Evolutionary conservation across 352 stramenopile species (phyloP), one percentile per base, ranked within the genome.

Genomic region (Pythium dissimile): DNA sequence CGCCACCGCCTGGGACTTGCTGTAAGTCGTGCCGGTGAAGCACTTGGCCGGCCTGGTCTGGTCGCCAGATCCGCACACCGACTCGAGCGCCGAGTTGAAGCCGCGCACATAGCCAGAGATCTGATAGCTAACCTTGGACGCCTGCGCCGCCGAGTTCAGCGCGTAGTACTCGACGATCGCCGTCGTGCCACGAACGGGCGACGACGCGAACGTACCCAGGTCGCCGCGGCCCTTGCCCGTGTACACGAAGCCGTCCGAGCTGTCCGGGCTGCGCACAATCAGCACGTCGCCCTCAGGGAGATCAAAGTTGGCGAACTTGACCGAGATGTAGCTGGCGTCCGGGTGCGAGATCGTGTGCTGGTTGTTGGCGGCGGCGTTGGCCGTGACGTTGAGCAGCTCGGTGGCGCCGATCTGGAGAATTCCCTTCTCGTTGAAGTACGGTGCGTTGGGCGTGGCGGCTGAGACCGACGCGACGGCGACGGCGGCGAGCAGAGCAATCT

Each of bases 231-330:
- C 59, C 42, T 52, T 56, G 43, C 31, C 45, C 39, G 47, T 39
- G 49, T 66, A 58, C 21, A 28, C 28, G 28, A 50, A 15, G 5
- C 24, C 49, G 26, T 38, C 61, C 15, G 46, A 7, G 16, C 12
- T 47, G 27, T 75, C 41, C 0, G 67, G 66, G 44, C 67, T 77
- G 37, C 43, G 65, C 46, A 89, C 60, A 38, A 80, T 53, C n/a
- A 89, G 70, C 9, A 64, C 61, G 42, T 88, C 75, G n/a, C 67
- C 71, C n/a, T 67, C 46, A 5, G 77, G 77, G 3, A 89, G 56
- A 52, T 80, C 61, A 45, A 89, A 84, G 23, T 47, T 45, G 50
- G 57, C 38, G 39, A 89, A 86, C 53, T 84, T 71, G 15, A 88
- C 66, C 7, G 73, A 52, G 21, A 86, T 73, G 52, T 84, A 86